Evolutionary conservation across 2,329 filamentous ascomycete genomes (phyloP), one percentile per base, ranked within the genome.

Genomic region (Coccinonectria pachysandricola): DNA sequence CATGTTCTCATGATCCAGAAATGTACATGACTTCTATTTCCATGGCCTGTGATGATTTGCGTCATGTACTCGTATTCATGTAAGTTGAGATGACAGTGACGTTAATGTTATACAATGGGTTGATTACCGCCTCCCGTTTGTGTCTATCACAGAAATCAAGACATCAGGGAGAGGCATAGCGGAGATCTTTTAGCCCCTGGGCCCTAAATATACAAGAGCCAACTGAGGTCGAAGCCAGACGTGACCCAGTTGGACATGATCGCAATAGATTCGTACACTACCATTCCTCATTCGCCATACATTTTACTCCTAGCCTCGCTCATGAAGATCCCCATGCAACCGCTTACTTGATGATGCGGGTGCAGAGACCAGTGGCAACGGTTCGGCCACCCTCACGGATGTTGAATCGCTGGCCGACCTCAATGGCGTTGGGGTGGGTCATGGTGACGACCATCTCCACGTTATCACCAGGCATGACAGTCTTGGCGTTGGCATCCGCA

Each of bases 401-500:
- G 70, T 96, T 98, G 75, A 98, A 91, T 49, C 91, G 83, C 68
- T 95, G 85, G 46, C 91, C 88, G 37, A 74, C 65, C 66, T 98
- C 91, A 39, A 95, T 63, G 34, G 88, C 88, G 50, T 92, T 74
- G 38, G 88, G 84, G 60, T 81, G 68, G 61, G 85, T 75, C 52
- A 94, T 77, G 48, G 79, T 75, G 56, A 86, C 81, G 40, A 91
- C 65, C 87, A 98, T 95, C 71, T 98, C 91, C 43, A 94, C 76
- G 62, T 98, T 98, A 73, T 98, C 91, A 59, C 91, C 91, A 27
- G 91, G 91, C 86, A 94, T 92, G 60, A 95, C 79, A 67, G 86
- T 81, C 70, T 84, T 87, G 58, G 63, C 64, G 39, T 68, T 55
- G 34, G 69, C 60, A 46, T 88, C 79, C 57, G 79, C 77, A 37